Evolutionary conservation across 2,329 filamentous ascomycete species (phyloP), one percentile per base, ranked within the genome.

Genomic region (Emmonsiellopsis sp.): DNA sequence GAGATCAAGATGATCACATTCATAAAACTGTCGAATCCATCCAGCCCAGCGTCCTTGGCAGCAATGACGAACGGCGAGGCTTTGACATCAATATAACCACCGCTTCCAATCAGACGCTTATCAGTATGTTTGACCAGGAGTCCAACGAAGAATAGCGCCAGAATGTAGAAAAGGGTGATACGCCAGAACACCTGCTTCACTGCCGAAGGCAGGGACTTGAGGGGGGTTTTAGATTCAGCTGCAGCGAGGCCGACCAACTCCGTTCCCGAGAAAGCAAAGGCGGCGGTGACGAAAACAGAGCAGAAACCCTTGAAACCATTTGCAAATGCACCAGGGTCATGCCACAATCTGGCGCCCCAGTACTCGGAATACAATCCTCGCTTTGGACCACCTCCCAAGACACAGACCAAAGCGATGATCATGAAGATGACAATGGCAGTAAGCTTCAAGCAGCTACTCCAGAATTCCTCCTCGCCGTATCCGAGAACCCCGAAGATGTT

Each of bases 401-500:
- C 70, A 52, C 76, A 70, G 53, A 94, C 82, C 53, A 94, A 83
- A 7, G 87, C 90, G 3, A 95, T 81, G 50, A 95, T 81, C 83
- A 92, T 89, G 72, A 91, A 93, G 54, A 86, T 87, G 56, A 93
- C 85, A 15, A 94, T 82, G 38, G 89, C 87, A 20, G 85, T 77
- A 47, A 94, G 81, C 66, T 95, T 95, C 70, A 95, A 73, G 50
- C 89, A 82, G 50, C 85, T 84, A 64, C 92, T 90, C 58, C 88
- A 73, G 58, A 92, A 92, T 63, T 93, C 88, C 34, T 87, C 87
- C 67, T 93, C 88, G 60, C 87, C 88, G 59, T 92, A 93, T 16
- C 84, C 86, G 66, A 87, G 87, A 60, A 95, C 84, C 44, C 89
- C 88, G 63, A 89, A 91, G 56, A 92, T 69, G 65, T 94, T 94